Evolutionary conservation across 2,329 filamentous ascomycete species (phyloP).

Genomic region (Hypomyces perniciosus): DNA sequence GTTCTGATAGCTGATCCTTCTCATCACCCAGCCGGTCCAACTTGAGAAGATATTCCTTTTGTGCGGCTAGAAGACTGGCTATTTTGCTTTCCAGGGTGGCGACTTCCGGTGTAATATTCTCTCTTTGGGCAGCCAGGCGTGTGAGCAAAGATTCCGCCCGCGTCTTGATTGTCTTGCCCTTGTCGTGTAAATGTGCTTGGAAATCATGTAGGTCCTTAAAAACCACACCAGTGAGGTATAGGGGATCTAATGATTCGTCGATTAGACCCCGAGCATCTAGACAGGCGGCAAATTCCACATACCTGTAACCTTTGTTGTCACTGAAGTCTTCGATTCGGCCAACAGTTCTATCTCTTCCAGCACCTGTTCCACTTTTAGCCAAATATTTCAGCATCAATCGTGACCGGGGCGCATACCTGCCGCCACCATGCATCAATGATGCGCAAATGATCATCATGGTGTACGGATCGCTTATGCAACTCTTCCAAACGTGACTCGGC

Average conservation of each 20-base stretch:
- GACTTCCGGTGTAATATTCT: conserved; percentile 59
- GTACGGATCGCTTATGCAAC: conserved; percentile 66
- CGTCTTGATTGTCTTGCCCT: conserved; percentile 68
- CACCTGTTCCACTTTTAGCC: conserved; percentile 35
- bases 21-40: conserved; percentile 70
- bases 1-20: conserved; percentile 78
- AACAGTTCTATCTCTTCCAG: conserved; percentile 59
- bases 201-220: conserved; percentile 67
- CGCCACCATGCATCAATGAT: conserved; percentile 90
- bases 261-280: background rate
- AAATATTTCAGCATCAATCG: background rate
- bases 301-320: conserved; percentile 16
- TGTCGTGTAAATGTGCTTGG: conserved; percentile 70
- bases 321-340: conserved; percentile 41
- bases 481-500: conserved; percentile 78
- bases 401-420: conserved; percentile 56
- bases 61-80: conserved; percentile 66
- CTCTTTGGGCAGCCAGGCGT: conserved; percentile 45
- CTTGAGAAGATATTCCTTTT: conserved; percentile 75
- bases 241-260: conserved; percentile 34
- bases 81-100: conserved; percentile 69
- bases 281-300: background rate
- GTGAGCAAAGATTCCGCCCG: conserved; percentile 65
- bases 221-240: conserved; percentile 52
- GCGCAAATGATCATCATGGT: conserved; percentile 90